Conservation (phyloP, 2,329 filamentous ascomycete genomes). For the Penicillium glabrum region DNA sequence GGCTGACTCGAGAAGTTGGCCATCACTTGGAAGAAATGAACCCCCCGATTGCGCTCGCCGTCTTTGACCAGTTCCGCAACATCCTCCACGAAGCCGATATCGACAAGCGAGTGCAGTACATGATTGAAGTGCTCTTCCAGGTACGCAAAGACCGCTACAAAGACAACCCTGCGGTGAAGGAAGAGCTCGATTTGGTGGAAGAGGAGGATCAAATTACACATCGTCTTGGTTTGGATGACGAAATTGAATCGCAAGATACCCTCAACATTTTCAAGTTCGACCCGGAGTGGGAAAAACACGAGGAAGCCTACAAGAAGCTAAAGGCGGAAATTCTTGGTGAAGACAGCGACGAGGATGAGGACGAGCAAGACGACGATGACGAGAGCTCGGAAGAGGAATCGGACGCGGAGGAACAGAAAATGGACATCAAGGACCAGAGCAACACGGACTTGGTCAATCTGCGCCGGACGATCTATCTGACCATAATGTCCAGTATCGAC, state of each 20-base stretch:
- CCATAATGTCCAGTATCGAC: constrained; percentile 93
- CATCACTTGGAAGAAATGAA: constrained; percentile 97
- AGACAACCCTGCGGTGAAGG: constrained; percentile 84
- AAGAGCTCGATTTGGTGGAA: constrained; percentile 92
- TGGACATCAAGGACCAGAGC: constrained; percentile 97
- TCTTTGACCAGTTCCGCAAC: constrained; percentile 94
- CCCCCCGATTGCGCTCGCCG: constrained; percentile 77
- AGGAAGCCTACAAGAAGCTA: constrained; percentile 83
- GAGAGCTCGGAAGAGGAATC: constrained; percentile 69
- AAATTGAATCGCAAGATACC: constrained; percentile 79
- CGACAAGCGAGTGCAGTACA: constrained; percentile 97
- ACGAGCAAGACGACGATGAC: constrained; percentile 57
- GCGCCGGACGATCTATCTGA: constrained; percentile 91
- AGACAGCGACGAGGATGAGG: constrained; percentile 80
- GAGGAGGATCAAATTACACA: constrained; percentile 99
- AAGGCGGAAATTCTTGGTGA: constrained; percentile 94
- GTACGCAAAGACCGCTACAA: constrained; percentile 96
- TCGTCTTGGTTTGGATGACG: constrained; percentile 75
- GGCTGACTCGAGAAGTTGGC: constrained; percentile 87
- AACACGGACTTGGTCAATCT: constrained; percentile 95
- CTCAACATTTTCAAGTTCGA: constrained; percentile 97
- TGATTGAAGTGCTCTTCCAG: constrained; percentile 97
- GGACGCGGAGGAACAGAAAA: constrained; percentile 72
- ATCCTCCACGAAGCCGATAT: constrained; percentile 97
- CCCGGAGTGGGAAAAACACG: constrained; percentile 82